Evolutionary conservation across 805 yeast species (phyloP).

Genomic region (Candida pseudoglaebosa): DNA sequence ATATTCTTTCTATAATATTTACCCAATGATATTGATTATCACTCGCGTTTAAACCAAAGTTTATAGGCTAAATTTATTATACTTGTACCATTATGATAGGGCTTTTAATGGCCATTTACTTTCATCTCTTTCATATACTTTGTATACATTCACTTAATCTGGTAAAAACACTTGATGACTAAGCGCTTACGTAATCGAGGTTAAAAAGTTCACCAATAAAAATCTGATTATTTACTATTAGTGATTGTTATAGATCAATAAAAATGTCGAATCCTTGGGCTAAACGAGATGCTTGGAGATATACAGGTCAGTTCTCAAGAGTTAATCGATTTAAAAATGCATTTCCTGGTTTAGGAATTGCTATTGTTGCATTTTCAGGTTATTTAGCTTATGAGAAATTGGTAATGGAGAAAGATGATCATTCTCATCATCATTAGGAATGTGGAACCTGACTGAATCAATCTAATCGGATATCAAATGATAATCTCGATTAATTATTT

Average conservation of each 20-base stretch:
- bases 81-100: no score
- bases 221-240: background rate
- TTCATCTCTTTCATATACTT: no score
- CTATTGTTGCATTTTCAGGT: slow-evolving; percentile 67
- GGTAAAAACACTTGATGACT: no score
- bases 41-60: slow-evolving; percentile 1
- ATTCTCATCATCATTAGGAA: slow-evolving; percentile 23
- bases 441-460: no score
- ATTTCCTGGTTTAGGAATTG: slow-evolving; percentile 79
- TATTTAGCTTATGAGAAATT: slow-evolving; percentile 62
- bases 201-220: background rate
- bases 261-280: slow-evolving; percentile 42
- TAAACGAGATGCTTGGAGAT: slow-evolving; percentile 87
- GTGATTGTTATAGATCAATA: background rate
- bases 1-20: background rate
- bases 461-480: no score
- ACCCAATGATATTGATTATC: slow-evolving; percentile 5
- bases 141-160: no score
- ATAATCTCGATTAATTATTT: no score
- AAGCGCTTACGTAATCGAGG: background rate
- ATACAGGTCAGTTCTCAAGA: slow-evolving; percentile 75
- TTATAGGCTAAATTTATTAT: slow-evolving; percentile 4
- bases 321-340: slow-evolving; percentile 63
- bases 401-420: slow-evolving; percentile 33
- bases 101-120: no score